phyloP scores from a whole-genome alignment of 495 filamentous ascomycete genomes.

The Aspergillus egyptiacus region DNA sequence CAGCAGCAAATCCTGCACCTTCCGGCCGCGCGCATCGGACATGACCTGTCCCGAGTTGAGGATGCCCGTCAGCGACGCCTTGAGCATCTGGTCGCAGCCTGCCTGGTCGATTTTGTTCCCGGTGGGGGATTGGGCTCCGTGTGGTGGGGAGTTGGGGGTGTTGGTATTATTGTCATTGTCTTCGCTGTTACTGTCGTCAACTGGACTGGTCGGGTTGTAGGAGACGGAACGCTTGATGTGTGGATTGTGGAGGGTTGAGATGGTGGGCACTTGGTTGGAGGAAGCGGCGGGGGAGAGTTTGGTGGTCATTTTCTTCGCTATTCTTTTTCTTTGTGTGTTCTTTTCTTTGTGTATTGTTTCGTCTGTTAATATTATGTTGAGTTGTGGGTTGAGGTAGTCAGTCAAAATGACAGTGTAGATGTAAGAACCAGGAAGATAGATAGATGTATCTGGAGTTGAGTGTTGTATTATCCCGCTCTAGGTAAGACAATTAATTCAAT shows the following conservation, averaged over 20 bases:
- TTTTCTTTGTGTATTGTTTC: too few species aligned
- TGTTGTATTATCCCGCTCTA: too few species aligned
- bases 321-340: too few species aligned
- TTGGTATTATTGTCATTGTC: not conserved
- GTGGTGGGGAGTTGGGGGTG: not conserved
- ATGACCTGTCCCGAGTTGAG: constrained; percentile 10
- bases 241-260: not conserved
- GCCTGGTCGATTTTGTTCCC: not conserved
- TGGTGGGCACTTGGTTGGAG: constrained; percentile 8
- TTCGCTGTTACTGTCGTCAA: not conserved
- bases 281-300: not conserved
- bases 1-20: constrained; percentile 15
- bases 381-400: too few species aligned
- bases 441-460: too few species aligned
- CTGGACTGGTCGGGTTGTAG: not conserved
- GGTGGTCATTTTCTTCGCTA: constrained; percentile 5
- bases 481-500: too few species aligned
- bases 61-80: constrained; percentile 12
- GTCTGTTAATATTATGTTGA: too few species aligned
- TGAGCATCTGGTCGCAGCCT: constrained; percentile 12
- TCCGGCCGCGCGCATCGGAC: not conserved
- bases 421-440: too few species aligned
- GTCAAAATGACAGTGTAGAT: too few species aligned
- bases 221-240: constrained; percentile 7
- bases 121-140: not conserved